Percentiles rank a stretch among this genome's conserved stretches.
Conservation (phyloP, 2,329 filamentous ascomycete species). For the Ophiostoma tasmaniense region DNA sequence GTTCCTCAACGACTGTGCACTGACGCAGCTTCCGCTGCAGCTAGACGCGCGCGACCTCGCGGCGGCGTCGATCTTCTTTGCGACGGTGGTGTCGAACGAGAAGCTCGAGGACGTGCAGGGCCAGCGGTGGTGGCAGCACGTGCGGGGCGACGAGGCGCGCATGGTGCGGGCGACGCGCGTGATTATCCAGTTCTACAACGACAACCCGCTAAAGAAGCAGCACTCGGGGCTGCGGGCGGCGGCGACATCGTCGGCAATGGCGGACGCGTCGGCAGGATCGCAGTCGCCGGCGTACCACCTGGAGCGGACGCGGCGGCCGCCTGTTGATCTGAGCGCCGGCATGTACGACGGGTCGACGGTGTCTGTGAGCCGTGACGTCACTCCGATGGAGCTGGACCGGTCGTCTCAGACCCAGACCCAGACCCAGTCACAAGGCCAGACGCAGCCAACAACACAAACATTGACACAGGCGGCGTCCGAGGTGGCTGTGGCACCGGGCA, state of each 20-base stretch:
- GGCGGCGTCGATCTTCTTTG: slow-evolving; percentile 78
- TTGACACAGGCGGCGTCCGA: not conserved
- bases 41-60: slow-evolving; percentile 74
- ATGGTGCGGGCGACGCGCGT: slow-evolving; percentile 67
- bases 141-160: slow-evolving; percentile 62
- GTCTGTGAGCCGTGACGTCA: slow-evolving; percentile 18
- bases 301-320: slow-evolving; percentile 46
- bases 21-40: slow-evolving; percentile 76
- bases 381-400: slow-evolving; percentile 20
- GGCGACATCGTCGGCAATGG: not conserved
- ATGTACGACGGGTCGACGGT: slow-evolving; percentile 4
- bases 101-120: slow-evolving; percentile 70
- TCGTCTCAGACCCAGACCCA: slow-evolving; percentile 9
- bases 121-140: slow-evolving; percentile 76
- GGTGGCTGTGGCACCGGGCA: slow-evolving; percentile 21
- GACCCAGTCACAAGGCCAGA: slow-evolving; percentile 10
- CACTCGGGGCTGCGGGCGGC: slow-evolving; percentile 1
- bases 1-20: slow-evolving; percentile 82
- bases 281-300: slow-evolving; percentile 48
- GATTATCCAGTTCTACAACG: slow-evolving; percentile 60
- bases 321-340: slow-evolving; percentile 22
- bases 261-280: not conserved
- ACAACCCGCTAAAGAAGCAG: slow-evolving; percentile 54
- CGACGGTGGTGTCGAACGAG: slow-evolving; percentile 63
- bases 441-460: not conserved